Evolutionary conservation across 2,329 filamentous ascomycete genomes (phyloP), one percentile per base, ranked within the genome.

Genomic region (Aspergillus sp.): DNA sequence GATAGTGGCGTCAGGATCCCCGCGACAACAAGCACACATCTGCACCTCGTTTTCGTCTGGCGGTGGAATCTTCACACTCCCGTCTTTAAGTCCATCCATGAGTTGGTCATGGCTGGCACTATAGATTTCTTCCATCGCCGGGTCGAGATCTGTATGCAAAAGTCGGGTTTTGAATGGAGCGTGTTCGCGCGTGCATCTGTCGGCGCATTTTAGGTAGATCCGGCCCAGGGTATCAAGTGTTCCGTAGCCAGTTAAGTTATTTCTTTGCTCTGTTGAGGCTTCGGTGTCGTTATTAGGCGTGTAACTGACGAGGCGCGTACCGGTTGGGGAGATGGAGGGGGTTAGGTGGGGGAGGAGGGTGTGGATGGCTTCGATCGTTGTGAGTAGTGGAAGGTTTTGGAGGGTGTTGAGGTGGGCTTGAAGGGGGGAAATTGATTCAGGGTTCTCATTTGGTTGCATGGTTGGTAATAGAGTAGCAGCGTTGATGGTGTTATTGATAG

Each of bases 1-100:
- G 8, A 68, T 66, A 5, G 58, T 41, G 1, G 64, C 64, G n/a
- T 42, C 50, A 1, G 62, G 61, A 24, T 65, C 58, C 1, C 65
- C 65, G 5, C 41, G 39, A 32, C 65, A 68, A 38, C 64, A 67
- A 1, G 61, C 36, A 51, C 66, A 66, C 9, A 48, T 49, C 0
- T 9, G 17, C 3, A 26, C 13, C 9, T 54, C 56, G 1, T 18
- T n/a, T 5, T 32, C 17, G 9, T 39, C 34, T 12, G 11, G n/a
- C 11, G 38, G 41, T 2, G 58, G 57, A 6, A 45, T 26, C 3
- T 15, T 43, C 4, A 65, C 57, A 1, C 48, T 56, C 3, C 63
- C 62, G n/a, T 61, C 48, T 2, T 44, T 15, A 4, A 60, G 4
- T 0, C 57, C 58, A 2, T 53, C 34, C 0, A 17, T 5, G 3